Conservation (phyloP, 129 eudicot genomes). For the Tanacetum coccineum region DNA sequence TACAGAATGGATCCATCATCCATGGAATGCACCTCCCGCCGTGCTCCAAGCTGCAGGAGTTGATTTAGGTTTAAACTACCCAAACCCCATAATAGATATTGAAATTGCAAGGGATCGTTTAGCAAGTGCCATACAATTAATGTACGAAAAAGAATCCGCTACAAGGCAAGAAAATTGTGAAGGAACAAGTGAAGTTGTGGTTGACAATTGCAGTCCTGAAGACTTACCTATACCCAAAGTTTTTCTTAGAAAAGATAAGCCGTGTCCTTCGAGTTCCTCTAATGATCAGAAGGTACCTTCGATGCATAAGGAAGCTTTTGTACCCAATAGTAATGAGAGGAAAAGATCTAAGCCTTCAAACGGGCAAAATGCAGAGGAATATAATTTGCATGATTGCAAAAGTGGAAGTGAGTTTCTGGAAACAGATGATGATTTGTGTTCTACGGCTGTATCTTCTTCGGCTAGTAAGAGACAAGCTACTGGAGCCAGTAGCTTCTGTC, state of each 20-base stretch:
- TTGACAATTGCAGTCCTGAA: constrained; percentile 52
- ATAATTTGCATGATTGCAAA: constrained; percentile 27
- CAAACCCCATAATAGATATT: constrained; percentile 70
- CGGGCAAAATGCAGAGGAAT: constrained; percentile 32
- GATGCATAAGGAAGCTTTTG: constrained; percentile 31
- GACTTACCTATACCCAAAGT: constrained; percentile 43
- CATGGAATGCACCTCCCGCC: constrained; percentile 82
- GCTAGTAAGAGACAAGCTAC: constrained; percentile 54
- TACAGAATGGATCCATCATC: constrained; percentile 97
- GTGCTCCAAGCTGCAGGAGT: constrained; percentile 92
- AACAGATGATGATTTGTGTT: constrained; percentile 78
- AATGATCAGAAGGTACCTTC: constrained; percentile 91
- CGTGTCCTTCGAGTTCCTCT: constrained; percentile 66
- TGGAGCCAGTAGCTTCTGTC: constrained; percentile 34
- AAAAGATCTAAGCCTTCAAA: constrained; percentile 51
- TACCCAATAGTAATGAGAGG: constrained; percentile 32
- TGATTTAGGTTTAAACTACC: constrained; percentile 82
- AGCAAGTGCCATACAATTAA: constrained; percentile 52
- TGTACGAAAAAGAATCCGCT: constrained; percentile 62
- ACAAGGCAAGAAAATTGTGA: constrained; percentile 39
- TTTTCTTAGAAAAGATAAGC: constrained; percentile 36
- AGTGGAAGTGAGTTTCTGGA: constrained; percentile 32
- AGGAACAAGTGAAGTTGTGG: constrained; percentile 71
- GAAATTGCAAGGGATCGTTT: constrained; percentile 72
- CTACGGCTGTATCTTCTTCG: constrained; percentile 92